phyloP scores from a whole-genome alignment of 2,329 filamentous ascomycete species.

The Fusarium veterinarium region DNA sequence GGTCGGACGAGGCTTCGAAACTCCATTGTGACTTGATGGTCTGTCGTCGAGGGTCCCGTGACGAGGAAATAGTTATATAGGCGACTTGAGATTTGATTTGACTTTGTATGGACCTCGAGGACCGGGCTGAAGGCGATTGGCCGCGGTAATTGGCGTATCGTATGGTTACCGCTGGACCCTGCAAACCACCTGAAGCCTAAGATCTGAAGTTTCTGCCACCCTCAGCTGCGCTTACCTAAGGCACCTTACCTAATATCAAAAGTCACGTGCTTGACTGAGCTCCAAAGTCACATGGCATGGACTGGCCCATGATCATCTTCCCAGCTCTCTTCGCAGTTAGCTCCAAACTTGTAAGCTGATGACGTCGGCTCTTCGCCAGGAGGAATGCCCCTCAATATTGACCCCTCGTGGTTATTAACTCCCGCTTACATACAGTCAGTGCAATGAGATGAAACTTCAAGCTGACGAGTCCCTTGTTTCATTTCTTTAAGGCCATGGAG shows the following conservation, averaged over 20 bases:
- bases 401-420: constrained; percentile 36
- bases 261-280: not conserved
- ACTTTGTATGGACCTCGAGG: constrained; percentile 24
- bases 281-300: constrained; percentile 9
- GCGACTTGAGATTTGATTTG: not conserved
- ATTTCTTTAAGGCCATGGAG: constrained; percentile 28
- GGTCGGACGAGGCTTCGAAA: constrained; percentile 52
- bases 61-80: not conserved
- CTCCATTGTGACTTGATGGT: constrained; percentile 47
- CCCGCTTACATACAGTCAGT: not conserved
- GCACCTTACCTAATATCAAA: accelerated
- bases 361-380: constrained; percentile 30
- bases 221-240: constrained; percentile 33
- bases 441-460: constrained; percentile 23
- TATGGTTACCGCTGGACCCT: constrained; percentile 31
- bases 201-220: constrained; percentile 44
- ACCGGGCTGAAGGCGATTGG: constrained; percentile 39
- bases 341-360: constrained; percentile 27
- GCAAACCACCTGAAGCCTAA: constrained; percentile 29
- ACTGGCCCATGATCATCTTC: not conserved
- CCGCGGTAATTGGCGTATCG: constrained; percentile 41
- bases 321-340: not conserved
- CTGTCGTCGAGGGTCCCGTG: constrained; percentile 7
- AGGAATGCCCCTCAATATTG: constrained; percentile 27
- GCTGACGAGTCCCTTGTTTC: constrained; percentile 46